Base-by-base conservation (phyloP, 805 yeast genomes). In the Candida chauliodis region DNA sequence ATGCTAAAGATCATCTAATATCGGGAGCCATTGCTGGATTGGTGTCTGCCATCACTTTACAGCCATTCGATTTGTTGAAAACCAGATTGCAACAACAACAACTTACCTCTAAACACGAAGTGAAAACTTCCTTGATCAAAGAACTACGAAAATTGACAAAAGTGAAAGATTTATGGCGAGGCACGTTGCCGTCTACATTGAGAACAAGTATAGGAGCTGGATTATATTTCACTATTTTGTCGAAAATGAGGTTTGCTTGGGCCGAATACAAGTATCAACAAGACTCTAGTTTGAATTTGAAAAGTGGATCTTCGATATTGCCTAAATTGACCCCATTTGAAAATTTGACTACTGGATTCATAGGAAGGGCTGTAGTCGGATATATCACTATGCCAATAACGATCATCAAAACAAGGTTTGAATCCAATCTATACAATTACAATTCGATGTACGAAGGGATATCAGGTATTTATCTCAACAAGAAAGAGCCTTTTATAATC, bases 301-400 rank as follows among this genome's bases (percentile, higher is more conserved):
- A 24, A 10, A 43, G 49, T 8, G 41, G 43, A 13, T 38, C 44
- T 9, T 40, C 48, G 15, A 41, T 60, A 13, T 64, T 91, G 38
- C 98, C 98, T 3, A 80, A 77, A 53, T 69, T 93, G 25, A 67
- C 84, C 2, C 79, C 78, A 46, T 49, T 64, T 22, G 89, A 81
- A 43, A 93, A 93, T 55, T 61, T 90, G 36, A 37, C 76, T 5
- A 72, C 90, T 0, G 98, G 99, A 3, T 84, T 86, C 30, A 50
- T 80, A 2, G 81, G 95, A 1, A 69, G 99, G 40, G 88, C 89
- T 0, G 41, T 76, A 1, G 95, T 89, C 2, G 99, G 99, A 2
- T 74, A 81, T 45, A 45, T 86, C 7, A 87, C 96, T 5, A 93
- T 93, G 99, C 99, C 99, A 0, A 75, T 93, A 8, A 93, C 99